These are phyloP conservation scores for Pythium aphanidermatum DNA, from an alignment of 352 stramenopile genomes.

Conservation along the genomic window DNA sequence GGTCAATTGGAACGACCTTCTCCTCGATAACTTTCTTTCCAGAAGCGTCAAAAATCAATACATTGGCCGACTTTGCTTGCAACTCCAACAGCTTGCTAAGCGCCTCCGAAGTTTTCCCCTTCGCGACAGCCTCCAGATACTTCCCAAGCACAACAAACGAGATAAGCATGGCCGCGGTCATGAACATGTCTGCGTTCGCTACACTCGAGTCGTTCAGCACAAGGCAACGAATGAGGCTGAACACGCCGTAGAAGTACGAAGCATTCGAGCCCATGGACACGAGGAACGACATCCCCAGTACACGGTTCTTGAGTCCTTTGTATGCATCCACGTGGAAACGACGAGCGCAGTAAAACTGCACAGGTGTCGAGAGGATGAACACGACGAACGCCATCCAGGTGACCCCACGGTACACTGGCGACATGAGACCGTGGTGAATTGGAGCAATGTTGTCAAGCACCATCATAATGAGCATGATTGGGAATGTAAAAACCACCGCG, in stretches of 20 bases:
- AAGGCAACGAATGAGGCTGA: slow-evolving; percentile 75
- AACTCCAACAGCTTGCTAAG: slow-evolving; percentile 95
- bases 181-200: slow-evolving; percentile 90
- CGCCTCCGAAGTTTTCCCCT: slow-evolving; percentile 92
- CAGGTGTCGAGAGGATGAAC: slow-evolving; percentile 86
- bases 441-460: slow-evolving; percentile 71
- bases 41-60: slow-evolving; percentile 80
- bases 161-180: slow-evolving; percentile 97
- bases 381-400: slow-evolving; percentile 77
- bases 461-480: slow-evolving; percentile 92
- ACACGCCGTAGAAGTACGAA: slow-evolving; percentile 94
- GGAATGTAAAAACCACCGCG: slow-evolving; percentile 90
- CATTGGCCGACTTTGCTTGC: slow-evolving; percentile 91
- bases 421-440: slow-evolving; percentile 44
- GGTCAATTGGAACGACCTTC: slow-evolving; percentile 71
- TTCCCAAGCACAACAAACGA: slow-evolving; percentile 98
- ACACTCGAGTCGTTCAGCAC: slow-evolving; percentile 64
- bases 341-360: slow-evolving; percentile 93
- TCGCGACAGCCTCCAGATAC: slow-evolving; percentile 92
- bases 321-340: slow-evolving; percentile 94
- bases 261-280: slow-evolving; percentile 95
- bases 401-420: slow-evolving; percentile 46
- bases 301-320: slow-evolving; percentile 85
- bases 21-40: slow-evolving; percentile 58
- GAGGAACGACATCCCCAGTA: slow-evolving; percentile 96